Evolutionary conservation across 2,329 filamentous ascomycete species (phyloP).

Genomic region (Atkinsonella texensis): DNA sequence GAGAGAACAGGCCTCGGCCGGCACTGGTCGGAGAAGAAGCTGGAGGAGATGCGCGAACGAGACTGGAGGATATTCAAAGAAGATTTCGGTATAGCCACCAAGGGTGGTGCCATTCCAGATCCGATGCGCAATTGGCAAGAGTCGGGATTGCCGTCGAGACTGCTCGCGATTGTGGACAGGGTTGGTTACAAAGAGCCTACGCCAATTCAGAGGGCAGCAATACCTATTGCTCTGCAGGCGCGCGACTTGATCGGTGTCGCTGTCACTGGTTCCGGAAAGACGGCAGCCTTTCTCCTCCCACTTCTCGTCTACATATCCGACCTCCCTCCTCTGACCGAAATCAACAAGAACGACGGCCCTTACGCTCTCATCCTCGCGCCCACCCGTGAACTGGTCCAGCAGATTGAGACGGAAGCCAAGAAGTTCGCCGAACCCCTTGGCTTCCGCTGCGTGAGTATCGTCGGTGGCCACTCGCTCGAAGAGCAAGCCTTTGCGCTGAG

Average conservation of each 20-base stretch:
- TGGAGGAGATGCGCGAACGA: slow-evolving; percentile 89
- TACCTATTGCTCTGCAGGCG: slow-evolving; percentile 85
- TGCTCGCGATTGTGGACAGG: slow-evolving; percentile 70
- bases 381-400: slow-evolving; percentile 92
- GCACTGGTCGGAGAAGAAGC: slow-evolving; percentile 89
- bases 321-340: slow-evolving; percentile 70
- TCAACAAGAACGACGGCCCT: slow-evolving; percentile 85
- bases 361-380: slow-evolving; percentile 96
- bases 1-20: slow-evolving; percentile 69
- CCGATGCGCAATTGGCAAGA: slow-evolving; percentile 94
- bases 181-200: slow-evolving; percentile 90
- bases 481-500: slow-evolving; percentile 84
- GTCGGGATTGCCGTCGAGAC: slow-evolving; percentile 61
- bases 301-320: slow-evolving; percentile 90
- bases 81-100: slow-evolving; percentile 92
- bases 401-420: slow-evolving; percentile 87
- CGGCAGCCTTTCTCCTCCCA: slow-evolving; percentile 85
- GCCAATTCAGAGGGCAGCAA: slow-evolving; percentile 84
- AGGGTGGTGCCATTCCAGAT: slow-evolving; percentile 83
- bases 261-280: slow-evolving; percentile 97
- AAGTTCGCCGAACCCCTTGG: slow-evolving; percentile 87
- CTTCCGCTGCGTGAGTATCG: slow-evolving; percentile 90
- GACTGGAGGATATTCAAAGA: slow-evolving; percentile 99
- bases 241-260: slow-evolving; percentile 97
- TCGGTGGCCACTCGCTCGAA: slow-evolving; percentile 93